A percentile compares a stretch with the other conserved stretches of the same genome.
These are phyloP conservation scores for Aspergillus sp. DNA, from an alignment of 2,329 filamentous ascomycete species.

Conservation along the genomic window DNA sequence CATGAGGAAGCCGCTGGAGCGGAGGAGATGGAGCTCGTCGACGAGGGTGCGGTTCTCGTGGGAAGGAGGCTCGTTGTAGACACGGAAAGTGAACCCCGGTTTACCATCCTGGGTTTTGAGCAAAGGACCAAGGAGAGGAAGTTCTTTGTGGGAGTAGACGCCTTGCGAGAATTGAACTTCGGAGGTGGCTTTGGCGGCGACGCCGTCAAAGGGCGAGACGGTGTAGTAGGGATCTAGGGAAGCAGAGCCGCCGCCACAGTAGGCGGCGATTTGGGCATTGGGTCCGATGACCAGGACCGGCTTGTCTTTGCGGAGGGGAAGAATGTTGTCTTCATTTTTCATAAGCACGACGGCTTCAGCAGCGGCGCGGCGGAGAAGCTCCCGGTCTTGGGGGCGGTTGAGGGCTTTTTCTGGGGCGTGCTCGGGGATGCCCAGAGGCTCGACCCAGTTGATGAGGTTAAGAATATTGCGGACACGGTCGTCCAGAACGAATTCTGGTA, in stretches of 20 bases:
- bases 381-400: slow-evolving; percentile 64
- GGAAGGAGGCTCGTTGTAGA: slow-evolving; percentile 61
- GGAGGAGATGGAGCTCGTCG: slow-evolving; percentile 52
- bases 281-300: slow-evolving; percentile 57
- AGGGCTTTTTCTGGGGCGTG: slow-evolving; percentile 56
- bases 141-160: slow-evolving; percentile 65
- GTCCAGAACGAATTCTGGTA: slow-evolving; percentile 57
- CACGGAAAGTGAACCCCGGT: slow-evolving; percentile 62
- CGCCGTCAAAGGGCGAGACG: slow-evolving; percentile 48
- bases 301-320: slow-evolving; percentile 58
- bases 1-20: slow-evolving; percentile 51
- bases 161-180: slow-evolving; percentile 59
- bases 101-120: slow-evolving; percentile 57
- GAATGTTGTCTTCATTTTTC: slow-evolving; percentile 67
- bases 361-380: slow-evolving; percentile 65
- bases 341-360: slow-evolving; percentile 71
- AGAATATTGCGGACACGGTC: slow-evolving; percentile 61
- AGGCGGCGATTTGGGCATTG: slow-evolving; percentile 52
- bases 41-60: slow-evolving; percentile 52
- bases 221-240: slow-evolving; percentile 52
- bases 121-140: slow-evolving; percentile 59
- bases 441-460: slow-evolving; percentile 61
- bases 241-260: slow-evolving; percentile 67
- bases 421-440: slow-evolving; percentile 57
- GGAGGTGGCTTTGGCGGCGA: slow-evolving; percentile 38